These are phyloP conservation scores for Cajanus cajan DNA, from an alignment of 306 rosid species.

Conservation along the genomic window DNA sequence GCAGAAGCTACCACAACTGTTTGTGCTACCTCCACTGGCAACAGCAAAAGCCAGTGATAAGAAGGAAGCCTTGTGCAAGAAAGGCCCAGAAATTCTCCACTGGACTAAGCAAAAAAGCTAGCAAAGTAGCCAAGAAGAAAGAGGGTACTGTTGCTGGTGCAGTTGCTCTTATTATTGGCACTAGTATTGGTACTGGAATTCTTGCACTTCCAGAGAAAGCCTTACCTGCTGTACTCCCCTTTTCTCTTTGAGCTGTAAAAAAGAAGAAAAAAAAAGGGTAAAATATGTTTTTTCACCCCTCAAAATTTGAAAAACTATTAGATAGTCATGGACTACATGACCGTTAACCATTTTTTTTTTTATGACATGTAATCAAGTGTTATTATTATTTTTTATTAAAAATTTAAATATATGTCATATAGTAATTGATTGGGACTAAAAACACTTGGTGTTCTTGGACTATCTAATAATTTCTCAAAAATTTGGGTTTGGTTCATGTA, in stretches of 20 bases:
- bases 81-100: conserved; percentile 26
- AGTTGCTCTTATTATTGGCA: conserved; percentile 64
- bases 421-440: too few species aligned
- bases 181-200: conserved; percentile 68
- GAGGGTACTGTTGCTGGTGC: conserved; percentile 64
- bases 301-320: too few species aligned
- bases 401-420: too few species aligned
- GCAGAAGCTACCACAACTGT: background rate
- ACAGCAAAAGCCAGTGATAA: conserved; percentile 18
- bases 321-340: too few species aligned
- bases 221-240: conserved; percentile 54
- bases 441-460: too few species aligned
- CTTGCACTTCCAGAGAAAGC: conserved; percentile 79
- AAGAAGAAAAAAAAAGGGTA: background rate
- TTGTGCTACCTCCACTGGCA: conserved; percentile 24
- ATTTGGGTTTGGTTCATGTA: background rate
- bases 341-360: too few species aligned
- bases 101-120: background rate
- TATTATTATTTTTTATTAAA: too few species aligned
- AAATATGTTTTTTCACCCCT: background rate
- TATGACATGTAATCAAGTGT: too few species aligned
- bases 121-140: conserved; percentile 27
- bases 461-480: too few species aligned
- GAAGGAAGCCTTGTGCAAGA: conserved; percentile 11
- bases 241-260: background rate